These are phyloP conservation scores for Nicotiana attenuata DNA, from an alignment of 257 asterid genomes.

Conservation along the genomic window DNA sequence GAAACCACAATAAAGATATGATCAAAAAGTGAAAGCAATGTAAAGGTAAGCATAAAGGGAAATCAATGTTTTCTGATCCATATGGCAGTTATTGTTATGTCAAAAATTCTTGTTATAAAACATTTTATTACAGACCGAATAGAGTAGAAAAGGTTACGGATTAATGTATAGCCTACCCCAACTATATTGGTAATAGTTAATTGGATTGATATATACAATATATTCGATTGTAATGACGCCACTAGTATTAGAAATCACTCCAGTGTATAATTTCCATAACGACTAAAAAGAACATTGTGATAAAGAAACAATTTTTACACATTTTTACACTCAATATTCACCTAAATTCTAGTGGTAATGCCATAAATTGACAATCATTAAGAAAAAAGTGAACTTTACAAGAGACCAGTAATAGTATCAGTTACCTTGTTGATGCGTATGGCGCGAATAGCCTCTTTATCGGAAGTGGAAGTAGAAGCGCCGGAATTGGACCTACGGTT, in stretches of 20 bases:
- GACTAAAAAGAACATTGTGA: background rate
- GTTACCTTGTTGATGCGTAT: slow-evolving; percentile 77
- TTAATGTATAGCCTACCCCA: background rate
- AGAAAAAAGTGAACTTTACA: background rate
- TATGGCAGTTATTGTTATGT: background rate
- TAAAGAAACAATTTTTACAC: background rate
- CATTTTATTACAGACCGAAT: background rate
- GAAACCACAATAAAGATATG: background rate
- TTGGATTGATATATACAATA: background rate
- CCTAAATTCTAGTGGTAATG: background rate
- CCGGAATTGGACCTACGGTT: slow-evolving; percentile 40
- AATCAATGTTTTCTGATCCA: background rate
- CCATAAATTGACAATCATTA: background rate
- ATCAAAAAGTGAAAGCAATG: background rate
- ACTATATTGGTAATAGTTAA: background rate
- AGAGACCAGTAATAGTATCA: background rate
- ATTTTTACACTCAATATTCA: background rate
- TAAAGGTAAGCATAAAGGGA: background rate
- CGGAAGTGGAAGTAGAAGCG: slow-evolving; percentile 58
- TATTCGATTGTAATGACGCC: background rate
- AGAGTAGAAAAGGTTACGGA: background rate
- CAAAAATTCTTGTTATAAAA: background rate
- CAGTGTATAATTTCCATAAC: background rate
- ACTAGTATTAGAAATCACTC: background rate
- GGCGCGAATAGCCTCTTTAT: slow-evolving; percentile 80